phyloP scores from a whole-genome alignment of 2,329 filamentous ascomycete genomes.

The Botrytis byssoidea region DNA sequence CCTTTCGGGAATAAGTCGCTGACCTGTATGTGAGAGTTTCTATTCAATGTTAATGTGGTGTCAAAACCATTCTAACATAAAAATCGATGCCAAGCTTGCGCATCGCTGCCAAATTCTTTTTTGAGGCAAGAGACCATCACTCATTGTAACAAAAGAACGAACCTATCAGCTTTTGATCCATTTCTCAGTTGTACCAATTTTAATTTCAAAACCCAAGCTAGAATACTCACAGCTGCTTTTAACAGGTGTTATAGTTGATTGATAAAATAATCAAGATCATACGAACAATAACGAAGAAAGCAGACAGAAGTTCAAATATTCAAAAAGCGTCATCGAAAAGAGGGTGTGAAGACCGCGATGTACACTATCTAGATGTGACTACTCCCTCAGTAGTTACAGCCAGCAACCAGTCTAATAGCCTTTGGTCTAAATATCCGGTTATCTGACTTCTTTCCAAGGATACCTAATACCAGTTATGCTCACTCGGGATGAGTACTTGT shows the following conservation, averaged over 20 bases:
- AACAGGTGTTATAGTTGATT: not conserved
- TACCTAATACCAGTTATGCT: not conserved
- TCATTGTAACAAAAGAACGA: not conserved
- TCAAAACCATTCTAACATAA: too few relatives aligned
- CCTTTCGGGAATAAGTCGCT: not conserved
- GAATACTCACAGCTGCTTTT: not conserved
- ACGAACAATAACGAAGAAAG: not conserved
- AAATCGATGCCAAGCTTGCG: too few relatives aligned
- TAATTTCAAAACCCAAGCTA: not conserved
- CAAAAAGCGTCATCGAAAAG: not conserved
- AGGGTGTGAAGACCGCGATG: not conserved
- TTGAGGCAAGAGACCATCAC: too few relatives aligned
- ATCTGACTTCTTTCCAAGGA: too few relatives aligned
- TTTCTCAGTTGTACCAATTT: not conserved
- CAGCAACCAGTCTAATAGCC: too few relatives aligned
- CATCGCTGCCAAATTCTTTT: too few relatives aligned
- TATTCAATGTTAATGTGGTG: not conserved
- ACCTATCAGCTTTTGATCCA: not conserved
- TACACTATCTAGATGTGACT: too few relatives aligned
- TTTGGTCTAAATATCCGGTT: too few relatives aligned
- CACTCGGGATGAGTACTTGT: not conserved
- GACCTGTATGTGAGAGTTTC: not conserved
- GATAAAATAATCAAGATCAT: not conserved
- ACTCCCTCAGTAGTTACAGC: too few relatives aligned
- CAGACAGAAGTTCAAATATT: not conserved